Conservation (phyloP, 139 green algal species). For the Limnomonas spitsbergensis region DNA sequence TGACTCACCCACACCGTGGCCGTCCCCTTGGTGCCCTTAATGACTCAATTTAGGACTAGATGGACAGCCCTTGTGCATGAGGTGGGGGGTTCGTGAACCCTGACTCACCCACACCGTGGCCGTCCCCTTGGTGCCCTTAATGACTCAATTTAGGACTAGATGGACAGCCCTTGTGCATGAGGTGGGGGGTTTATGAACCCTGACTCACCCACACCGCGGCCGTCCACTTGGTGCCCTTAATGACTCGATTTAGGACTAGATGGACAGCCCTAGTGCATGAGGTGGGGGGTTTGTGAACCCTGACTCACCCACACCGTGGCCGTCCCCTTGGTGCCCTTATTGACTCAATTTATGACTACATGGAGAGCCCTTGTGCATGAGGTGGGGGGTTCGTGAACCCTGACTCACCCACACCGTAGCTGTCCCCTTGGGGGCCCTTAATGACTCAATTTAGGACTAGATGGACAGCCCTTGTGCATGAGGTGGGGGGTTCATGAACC, state of each 20-base stretch:
- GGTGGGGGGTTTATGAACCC: not conserved
- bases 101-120: slow-evolving; percentile 14
- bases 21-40: not conserved
- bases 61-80: too few species aligned
- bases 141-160: slow-evolving; percentile 27
- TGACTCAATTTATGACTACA: slow-evolving; percentile 26
- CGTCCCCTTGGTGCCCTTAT: slow-evolving; percentile 65
- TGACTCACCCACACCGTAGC: not conserved
- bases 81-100: too few species aligned
- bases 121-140: slow-evolving; percentile 65
- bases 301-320: slow-evolving; percentile 14
- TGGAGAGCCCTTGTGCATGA: not conserved
- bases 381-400: not conserved
- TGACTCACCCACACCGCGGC: not conserved
- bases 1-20: not conserved
- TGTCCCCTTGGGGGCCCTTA: not conserved
- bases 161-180: not conserved
- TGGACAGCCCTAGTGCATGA: too few species aligned
- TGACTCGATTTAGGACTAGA: not conserved
- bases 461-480: not conserved
- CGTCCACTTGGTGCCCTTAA: not conserved
- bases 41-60: not conserved
- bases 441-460: too few species aligned
- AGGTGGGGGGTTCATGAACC: not conserved
- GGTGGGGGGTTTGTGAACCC: too few species aligned